Base-by-base conservation (phyloP, 2,329 filamentous ascomycete species). In the Cladosporium cucumerinum region DNA sequence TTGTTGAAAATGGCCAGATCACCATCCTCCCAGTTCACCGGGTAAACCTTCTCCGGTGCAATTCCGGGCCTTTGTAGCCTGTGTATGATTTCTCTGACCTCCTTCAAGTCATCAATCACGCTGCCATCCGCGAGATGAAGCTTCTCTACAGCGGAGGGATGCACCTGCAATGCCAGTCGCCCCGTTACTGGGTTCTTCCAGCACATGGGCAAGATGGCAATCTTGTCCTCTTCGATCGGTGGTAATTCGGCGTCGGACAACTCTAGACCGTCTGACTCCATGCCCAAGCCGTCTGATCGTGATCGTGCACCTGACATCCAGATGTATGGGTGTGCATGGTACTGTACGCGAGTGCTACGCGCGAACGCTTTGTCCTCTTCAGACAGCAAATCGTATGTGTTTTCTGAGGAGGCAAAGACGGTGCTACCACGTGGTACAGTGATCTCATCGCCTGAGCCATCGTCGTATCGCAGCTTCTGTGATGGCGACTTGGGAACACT, bases 1-100 rank as follows among this genome's bases (percentile, higher is more conserved):
- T 93, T 93, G 75, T 93, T 89, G 77, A 93, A 93, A 28, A 93
- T 79, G 0, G 92, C 90, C 65, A 92, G 77, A 72, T 93, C 90
- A 5, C 90, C 90, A 73, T 90, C 86, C 69, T 89, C 81, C 91
- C 90, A 93, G 70, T 93, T 89, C 70, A 92, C 88, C 10, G 89
- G 80, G 74, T 92, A 92, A 12, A 93, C 89, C 67, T 82, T 80
- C 65, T 82, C 74, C 0, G 90, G 89, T 14, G 85, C 84, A 70
- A 93, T 93, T 0, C 85, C 90, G 3, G 89, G 89, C 8, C 90
- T 81, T 78, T 93, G 90, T 62, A 93, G 76, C 25, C 82, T 79
- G 74, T 93, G 91, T 8, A 92, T 84, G n/a, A 85, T 87, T 39
- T 88, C 87, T 10, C 91, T 80, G 10, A 91, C 90, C 69, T 84